These are phyloP conservation scores for Aspergillus hiratsukae DNA, from an alignment of 2,329 filamentous ascomycete species.

Conservation along the genomic window DNA sequence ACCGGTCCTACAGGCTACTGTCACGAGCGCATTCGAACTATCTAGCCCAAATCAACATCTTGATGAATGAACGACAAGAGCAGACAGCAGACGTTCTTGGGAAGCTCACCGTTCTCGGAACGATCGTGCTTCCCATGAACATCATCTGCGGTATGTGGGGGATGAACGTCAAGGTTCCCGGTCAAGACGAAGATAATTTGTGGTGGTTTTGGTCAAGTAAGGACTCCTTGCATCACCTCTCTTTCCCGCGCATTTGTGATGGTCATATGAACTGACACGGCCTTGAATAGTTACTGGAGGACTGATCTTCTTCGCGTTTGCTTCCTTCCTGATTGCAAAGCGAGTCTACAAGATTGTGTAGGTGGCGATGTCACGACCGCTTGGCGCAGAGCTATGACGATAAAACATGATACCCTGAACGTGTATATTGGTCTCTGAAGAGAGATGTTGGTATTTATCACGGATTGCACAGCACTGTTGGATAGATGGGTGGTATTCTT, in stretches of 20 bases:
- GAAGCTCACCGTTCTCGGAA: slow-evolving; percentile 91
- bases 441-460: background rate
- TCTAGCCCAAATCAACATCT: slow-evolving; percentile 97
- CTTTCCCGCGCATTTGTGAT: background rate
- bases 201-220: slow-evolving; percentile 65
- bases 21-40: slow-evolving; percentile 93
- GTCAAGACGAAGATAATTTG: slow-evolving; percentile 76
- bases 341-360: slow-evolving; percentile 75
- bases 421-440: background rate
- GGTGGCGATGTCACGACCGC: background rate
- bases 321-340: slow-evolving; percentile 78
- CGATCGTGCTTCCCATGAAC: slow-evolving; percentile 97
- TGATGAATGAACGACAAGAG: slow-evolving; percentile 97
- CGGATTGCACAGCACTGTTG: background rate
- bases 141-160: slow-evolving; percentile 98
- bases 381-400: background rate
- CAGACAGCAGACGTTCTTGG: slow-evolving; percentile 92
- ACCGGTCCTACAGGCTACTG: slow-evolving; percentile 60
- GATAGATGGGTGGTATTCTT: background rate
- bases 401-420: slow-evolving; percentile 8
- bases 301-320: slow-evolving; percentile 70
- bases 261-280: slow-evolving; percentile 3
- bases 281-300: slow-evolving; percentile 58
- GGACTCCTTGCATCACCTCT: slow-evolving; percentile 11
- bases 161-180: slow-evolving; percentile 96